Evolutionary conservation across 495 filamentous ascomycete species (phyloP).

Genomic region (Penicillium lividum): DNA sequence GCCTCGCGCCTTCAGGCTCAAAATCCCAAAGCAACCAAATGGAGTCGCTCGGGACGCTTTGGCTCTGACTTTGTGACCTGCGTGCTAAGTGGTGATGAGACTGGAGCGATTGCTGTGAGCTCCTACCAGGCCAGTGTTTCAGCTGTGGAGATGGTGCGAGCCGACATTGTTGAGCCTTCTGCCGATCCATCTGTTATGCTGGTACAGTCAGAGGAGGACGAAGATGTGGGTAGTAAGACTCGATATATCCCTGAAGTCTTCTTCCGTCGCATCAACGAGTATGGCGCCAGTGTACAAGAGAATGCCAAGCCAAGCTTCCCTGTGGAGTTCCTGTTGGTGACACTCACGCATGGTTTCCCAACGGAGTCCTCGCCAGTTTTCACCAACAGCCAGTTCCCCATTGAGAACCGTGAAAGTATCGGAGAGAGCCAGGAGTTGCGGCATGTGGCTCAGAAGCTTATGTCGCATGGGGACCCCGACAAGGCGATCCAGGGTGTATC

Average conservation of each 20-base stretch:
- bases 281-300: slow-evolving; percentile 92
- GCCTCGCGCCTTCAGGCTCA: slow-evolving; percentile 83
- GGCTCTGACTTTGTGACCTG: slow-evolving; percentile 98
- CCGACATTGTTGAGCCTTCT: slow-evolving; percentile 92
- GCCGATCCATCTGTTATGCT: slow-evolving; percentile 94
- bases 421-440: slow-evolving; percentile 78
- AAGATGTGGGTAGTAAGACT: slow-evolving; percentile 64
- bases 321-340: slow-evolving; percentile 93
- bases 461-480: slow-evolving; percentile 58
- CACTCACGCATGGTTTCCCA: slow-evolving; percentile 95
- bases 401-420: slow-evolving; percentile 85
- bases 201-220: slow-evolving; percentile 87
- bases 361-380: slow-evolving; percentile 75
- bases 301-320: slow-evolving; percentile 97
- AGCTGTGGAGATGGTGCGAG: slow-evolving; percentile 93
- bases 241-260: slow-evolving; percentile 98
- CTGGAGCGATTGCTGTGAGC: slow-evolving; percentile 83
- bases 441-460: slow-evolving; percentile 61
- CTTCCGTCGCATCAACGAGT: slow-evolving; percentile 93
- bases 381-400: slow-evolving; percentile 68
- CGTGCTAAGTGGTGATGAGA: slow-evolving; percentile 86
- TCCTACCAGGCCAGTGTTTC: slow-evolving; percentile 94
- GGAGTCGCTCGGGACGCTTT: slow-evolving; percentile 93
- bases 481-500: slow-evolving; percentile 70
- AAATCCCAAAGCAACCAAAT: slow-evolving; percentile 89